Base-by-base conservation (phyloP, 108 stramenopile species). In the Skeletonema costatum region DNA sequence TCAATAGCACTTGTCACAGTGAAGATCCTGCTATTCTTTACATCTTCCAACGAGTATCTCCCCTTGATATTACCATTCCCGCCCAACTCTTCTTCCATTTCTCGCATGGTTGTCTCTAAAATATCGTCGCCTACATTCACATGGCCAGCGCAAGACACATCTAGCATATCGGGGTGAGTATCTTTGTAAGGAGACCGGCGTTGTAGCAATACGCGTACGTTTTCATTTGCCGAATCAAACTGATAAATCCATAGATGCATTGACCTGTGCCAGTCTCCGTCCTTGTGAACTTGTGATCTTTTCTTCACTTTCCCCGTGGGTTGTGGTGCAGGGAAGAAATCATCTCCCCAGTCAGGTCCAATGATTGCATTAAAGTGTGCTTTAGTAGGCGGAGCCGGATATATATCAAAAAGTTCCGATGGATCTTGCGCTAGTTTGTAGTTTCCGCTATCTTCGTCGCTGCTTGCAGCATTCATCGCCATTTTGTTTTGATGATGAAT, bases 201-300 rank as follows among this genome's bases (percentile, higher is more conserved):
- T 64, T 82, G 81, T 8, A 82, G 66, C 29, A 82, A 46, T 19
- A 82, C 81, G 38, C 59, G 64, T 14, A 73, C 71, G 42, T 32
- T 51, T 10, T 60, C 21, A 36, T 51, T 29, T 31, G 13, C 66
- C 25, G 17, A 19, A 60, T 68, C 16, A 13, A 9, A 32, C 32
- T 82, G 66, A 59, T 68, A 70, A 50, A 82, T 56, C 81, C 81
- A 82, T 48, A 73, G 66, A 12, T 82, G 75, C 35, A 82, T 66
- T 7, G 81, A 82, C 7, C 81, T 70, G 66, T 82, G 81, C 81
- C 81, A 82, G 68, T 82, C 75, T 31, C 81, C 81, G 33, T 82
- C 75, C 12, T 17, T 29, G 66, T 82, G 81, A 29, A 82, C 75
- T 36, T 44, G 50, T 36, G 64, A 42, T 51, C 81, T 16, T 46